Base-by-base conservation (phyloP, 306 rosid genomes). In the Styphnolobium japonicum region DNA sequence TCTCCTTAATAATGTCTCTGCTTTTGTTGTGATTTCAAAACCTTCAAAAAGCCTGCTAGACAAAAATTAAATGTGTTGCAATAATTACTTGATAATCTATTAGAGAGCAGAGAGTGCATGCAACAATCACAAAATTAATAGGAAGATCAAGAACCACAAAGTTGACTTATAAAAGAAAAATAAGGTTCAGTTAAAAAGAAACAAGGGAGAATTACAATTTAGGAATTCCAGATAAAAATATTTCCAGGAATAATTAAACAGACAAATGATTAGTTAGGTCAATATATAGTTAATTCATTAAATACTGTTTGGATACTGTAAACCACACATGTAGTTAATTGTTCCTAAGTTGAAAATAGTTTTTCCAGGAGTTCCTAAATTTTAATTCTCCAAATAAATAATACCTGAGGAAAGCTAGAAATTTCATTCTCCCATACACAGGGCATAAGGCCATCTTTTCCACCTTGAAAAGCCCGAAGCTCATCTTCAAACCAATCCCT, bases 401-500 rank as follows among this genome's bases (percentile, higher is more conserved):
- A 65, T 87, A 95, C 98, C 97, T 88, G 98, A 63, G 98, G 94
- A 88, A 95, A 95, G 85, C 92, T 88, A 82, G 92, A 88, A 86
- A 90, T 76, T 70, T 95, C 98, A 12, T 77, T 85, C 90, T 91
- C 98, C 98, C 98, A 95, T 71, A 90, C 87, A 51, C 92, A 88
- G 1, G 97, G 97, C 90, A 95, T 62, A 67, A 91, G 89, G 76
- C 98, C 97, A 86, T 92, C 98, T 80, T 88, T 88, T 79, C 97
- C 96, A 11, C 98, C 98, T 90, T 92, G 97, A 84, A 95, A 95
- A 66, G 97, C 97, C 51, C 98, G 97, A 73, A 95, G 95, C 81
- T 92, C 98, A 78, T 95, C 98, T 86, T 95, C 98, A 71, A 92
- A 92, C 91, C 98, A 95, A 84, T 95, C 98, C 93, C 98, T 95